phyloP scores from a whole-genome alignment of 495 filamentous ascomycete species.

The Thermochaetoides thermophila region DNA sequence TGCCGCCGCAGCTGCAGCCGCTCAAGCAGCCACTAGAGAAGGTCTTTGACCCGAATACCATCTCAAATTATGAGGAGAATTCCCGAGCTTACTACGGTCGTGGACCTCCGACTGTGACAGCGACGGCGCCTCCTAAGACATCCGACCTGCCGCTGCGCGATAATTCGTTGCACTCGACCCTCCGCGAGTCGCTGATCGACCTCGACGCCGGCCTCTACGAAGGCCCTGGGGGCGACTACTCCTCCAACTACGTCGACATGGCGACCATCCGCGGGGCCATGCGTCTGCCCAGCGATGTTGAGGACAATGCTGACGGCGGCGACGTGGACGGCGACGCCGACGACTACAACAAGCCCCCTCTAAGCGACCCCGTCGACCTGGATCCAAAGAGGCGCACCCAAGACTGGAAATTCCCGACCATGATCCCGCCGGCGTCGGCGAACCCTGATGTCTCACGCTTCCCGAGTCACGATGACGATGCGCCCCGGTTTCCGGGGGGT shows the following conservation, averaged over 20 bases:
- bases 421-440: conserved; percentile 33
- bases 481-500: neutral
- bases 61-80: conserved; percentile 42
- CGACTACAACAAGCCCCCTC: conserved; percentile 31
- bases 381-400: conserved; percentile 37
- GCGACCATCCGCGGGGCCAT: conserved; percentile 40
- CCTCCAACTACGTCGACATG: conserved; percentile 42
- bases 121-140: too few relatives aligned
- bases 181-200: conserved; percentile 43
- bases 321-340: conserved; percentile 23
- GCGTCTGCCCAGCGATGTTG: conserved; percentile 29
- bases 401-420: conserved; percentile 49
- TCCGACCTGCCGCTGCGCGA: conserved; percentile 43
- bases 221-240: conserved; percentile 28
- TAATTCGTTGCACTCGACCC: conserved; percentile 33
- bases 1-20: conserved; percentile 35
- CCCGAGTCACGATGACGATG: conserved; percentile 23
- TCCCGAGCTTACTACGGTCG: conserved; percentile 35
- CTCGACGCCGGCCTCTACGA: conserved; percentile 35
- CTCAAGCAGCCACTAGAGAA: conserved; percentile 38
- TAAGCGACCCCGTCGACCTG: conserved; percentile 35
- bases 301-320: conserved; percentile 21
- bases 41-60: conserved; percentile 42
- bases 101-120: conserved; percentile 15
- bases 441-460: conserved; percentile 37